Evolutionary conservation across 352 stramenopile genomes (phyloP), one percentile per base, ranked within the genome.

Genomic region (Lagenidium sp.): DNA sequence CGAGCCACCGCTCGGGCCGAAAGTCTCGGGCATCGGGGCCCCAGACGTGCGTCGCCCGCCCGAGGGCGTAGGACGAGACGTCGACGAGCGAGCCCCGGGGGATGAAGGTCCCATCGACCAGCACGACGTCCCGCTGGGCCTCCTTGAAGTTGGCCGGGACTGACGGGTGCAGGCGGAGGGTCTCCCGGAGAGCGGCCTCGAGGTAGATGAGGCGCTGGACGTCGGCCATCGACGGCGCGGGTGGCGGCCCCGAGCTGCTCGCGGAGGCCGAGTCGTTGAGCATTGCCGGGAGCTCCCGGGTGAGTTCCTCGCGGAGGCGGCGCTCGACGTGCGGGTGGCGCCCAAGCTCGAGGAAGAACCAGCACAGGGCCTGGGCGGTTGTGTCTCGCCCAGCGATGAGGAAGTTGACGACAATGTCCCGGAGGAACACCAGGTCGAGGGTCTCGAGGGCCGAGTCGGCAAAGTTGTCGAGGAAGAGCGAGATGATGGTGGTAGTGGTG

Each of bases 371-470:
- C 51, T 82, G 72, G 0, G 78, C 76, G 1, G 80, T 87, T 1
- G 76, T 90, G 48, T 94, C 78, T 2, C 77, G 61, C 0, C 82
- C 78, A 21, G 76, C 82, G n/a, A 93, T 80, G 23, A 95, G 51
- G 36, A 92, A 85, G 43, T 71, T 88, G 6, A 93, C 54, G 18
- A 87, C 64, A 26, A 95, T 76, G 45, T 92, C 69, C 11, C 74
- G 73, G 0, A 93, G 39, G 28, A 69, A 82, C 0, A 32, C 55
- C 4, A 65, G 63, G 19, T 79, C 56, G 18, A 79, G 62, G 6
- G 54, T 39, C 4, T 21, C 37, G 10, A 58, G 35, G 0, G 25
- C 12, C 1, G 51, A 51, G 12, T 26, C 36, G 16, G 57, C 53
- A 21, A 62, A 31, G 19, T 36, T 41, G 15, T 72, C 60, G 22